Evolutionary conservation across 805 yeast species (phyloP), one percentile per base, ranked within the genome.

Genomic region (Priceomyces medius): DNA sequence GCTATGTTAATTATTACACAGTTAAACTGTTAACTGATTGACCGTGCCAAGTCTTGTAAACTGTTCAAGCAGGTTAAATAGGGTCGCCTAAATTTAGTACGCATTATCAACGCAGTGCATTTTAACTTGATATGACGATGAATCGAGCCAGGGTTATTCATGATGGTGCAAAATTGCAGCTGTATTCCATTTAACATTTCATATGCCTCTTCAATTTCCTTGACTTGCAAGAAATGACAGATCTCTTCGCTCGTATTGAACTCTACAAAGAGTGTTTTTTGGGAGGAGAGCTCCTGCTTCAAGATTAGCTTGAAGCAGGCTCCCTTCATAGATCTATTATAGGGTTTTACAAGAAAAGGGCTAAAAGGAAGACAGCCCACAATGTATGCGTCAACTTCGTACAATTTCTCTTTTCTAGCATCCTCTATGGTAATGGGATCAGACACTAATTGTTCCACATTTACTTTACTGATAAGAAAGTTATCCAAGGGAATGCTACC

Each of bases 271-370:
- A 59, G 17, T 9, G 21, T 33, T 14, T 37, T 24, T 10, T 34
- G 35, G 28, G 39, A 7, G 13, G 36, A 7, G 3, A 37, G 31
- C 14, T 17, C 24, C 26, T 53, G 55, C 7, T 42, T 26, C 8
- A 64, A 40, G 7, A 47, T 37, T 2, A 65, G 36, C 29, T 55
- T 56, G 37, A 64, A 56, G 16, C 43, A 45, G 1, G 59, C 49
- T 1, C 58, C 42, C 31, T 63, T 63, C 20, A 63, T 32, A 2
- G 68, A 60, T 20, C 68, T 47, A 7, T 49, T 48, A 27, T 43
- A 61, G 2, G 67, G 68, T 35, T 61, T 61, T 12, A 64, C 48
- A 3, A 61, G 43, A 17, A 63, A 52, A 10, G 54, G 50, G 10
- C 42, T 36, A 17, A 31, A 20, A 1, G 65, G 63, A 4, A 45